Conservation (phyloP, 371 early-diverging fungal species). For the Mortierella sp. region DNA sequence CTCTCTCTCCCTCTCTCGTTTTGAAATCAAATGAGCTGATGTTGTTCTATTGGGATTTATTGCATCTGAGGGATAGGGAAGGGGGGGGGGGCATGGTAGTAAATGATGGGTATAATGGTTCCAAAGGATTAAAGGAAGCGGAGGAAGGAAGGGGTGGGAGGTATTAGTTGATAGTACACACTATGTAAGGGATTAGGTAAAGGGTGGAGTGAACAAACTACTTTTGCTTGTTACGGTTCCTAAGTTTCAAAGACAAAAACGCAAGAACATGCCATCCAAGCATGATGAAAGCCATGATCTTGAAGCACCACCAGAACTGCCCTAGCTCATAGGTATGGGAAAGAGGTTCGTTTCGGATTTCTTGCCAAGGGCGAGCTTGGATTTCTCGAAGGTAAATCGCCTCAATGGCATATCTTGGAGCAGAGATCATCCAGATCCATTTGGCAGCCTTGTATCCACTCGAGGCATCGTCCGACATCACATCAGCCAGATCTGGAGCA, state of each 20-base stretch:
- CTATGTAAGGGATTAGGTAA: background rate
- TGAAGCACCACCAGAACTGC: constrained; percentile 48
- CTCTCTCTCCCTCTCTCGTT: no score
- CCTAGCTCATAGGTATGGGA: constrained; percentile 27
- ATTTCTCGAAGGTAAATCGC: constrained; percentile 61
- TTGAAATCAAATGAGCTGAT: no score
- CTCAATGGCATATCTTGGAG: constrained; percentile 64
- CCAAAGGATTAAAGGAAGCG: no score
- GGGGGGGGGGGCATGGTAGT: no score
- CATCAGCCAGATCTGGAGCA: constrained; percentile 54
- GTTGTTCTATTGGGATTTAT: no score
- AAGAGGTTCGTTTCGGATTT: constrained; percentile 34
- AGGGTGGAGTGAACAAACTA: constrained; percentile 19
- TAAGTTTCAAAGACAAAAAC: constrained; percentile 58
- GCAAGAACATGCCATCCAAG: constrained; percentile 57
- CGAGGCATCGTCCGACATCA: constrained; percentile 30
- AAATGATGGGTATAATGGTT: no score
- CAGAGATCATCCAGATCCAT: constrained; percentile 54
- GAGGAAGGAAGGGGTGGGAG: no score
- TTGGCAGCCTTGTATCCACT: constrained; percentile 47
- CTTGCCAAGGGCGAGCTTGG: constrained; percentile 52
- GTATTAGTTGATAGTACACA: no score
- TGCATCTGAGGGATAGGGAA: no score
- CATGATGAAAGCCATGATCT: constrained; percentile 47
- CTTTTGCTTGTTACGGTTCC: constrained; percentile 57